Conservation (phyloP, 169 alveolate species). For the Eimeria falciformis region DNA sequence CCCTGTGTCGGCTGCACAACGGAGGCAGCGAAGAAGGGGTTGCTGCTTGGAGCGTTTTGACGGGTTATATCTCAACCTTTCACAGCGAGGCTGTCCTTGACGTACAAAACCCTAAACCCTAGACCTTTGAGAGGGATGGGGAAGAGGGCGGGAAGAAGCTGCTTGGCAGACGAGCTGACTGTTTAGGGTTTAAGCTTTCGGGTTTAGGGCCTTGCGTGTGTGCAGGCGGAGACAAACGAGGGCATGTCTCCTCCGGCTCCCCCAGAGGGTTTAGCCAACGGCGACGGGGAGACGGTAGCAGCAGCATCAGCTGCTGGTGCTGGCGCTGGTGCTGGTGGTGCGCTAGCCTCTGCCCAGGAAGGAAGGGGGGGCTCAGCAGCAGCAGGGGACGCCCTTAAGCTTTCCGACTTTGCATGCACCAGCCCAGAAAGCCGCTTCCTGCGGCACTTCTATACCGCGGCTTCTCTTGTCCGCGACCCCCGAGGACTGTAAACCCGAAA, state of each 20-base stretch:
- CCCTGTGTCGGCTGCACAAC: conserved; percentile 64
- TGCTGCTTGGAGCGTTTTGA: conserved; percentile 31
- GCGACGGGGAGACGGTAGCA: not conserved
- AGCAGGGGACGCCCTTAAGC: not conserved
- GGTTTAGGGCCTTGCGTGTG: conserved; percentile 8
- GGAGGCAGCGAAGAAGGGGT: not conserved
- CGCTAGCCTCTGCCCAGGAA: not conserved
- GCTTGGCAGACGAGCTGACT: not conserved
- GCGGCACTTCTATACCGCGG: conserved; percentile 56
- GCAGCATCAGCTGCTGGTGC: conserved; percentile 14
- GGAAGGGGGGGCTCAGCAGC: not conserved
- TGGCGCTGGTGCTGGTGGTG: not conserved
- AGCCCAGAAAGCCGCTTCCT: conserved; percentile 50
- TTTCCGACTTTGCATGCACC: conserved; percentile 29
- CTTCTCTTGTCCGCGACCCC: conserved; percentile 51
- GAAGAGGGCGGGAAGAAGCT: not conserved
- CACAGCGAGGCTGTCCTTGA: conserved; percentile 63
- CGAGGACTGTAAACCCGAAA: conserved; percentile 31
- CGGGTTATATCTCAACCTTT: conserved; percentile 46
- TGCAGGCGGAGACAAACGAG: conserved; percentile 60
- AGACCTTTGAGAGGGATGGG: not conserved
- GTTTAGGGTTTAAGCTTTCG: not conserved
- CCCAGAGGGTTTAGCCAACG: not conserved
- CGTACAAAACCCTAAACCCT: conserved; percentile 45
- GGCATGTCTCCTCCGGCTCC: conserved; percentile 49